phyloP scores from a whole-genome alignment of 2,329 filamentous ascomycete species.

The Apiospora rasikravindrae region DNA sequence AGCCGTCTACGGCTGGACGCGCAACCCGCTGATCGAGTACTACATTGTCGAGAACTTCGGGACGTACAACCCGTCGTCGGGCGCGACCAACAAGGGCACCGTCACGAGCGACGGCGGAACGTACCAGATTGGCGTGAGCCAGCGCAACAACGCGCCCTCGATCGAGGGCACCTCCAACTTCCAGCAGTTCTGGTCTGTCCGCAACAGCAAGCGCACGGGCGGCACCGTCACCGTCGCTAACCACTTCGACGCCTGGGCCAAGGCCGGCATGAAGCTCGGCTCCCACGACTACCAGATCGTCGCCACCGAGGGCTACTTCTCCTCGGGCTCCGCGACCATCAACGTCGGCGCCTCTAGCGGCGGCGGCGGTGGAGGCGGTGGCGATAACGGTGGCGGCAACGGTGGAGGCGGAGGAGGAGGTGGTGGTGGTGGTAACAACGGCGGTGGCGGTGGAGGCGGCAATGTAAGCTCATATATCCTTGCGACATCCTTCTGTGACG shows the following conservation, averaged over 20 bases:
- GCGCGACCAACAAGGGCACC: conserved; percentile 37
- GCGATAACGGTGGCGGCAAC: background rate
- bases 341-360: conserved; percentile 5
- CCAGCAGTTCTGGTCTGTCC: conserved; percentile 56
- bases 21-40: conserved; percentile 45
- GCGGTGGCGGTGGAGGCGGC: background rate
- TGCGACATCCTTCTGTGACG: background rate
- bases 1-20: conserved; percentile 46
- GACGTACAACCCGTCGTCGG: conserved; percentile 47
- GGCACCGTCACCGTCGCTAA: conserved; percentile 34
- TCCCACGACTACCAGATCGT: conserved; percentile 39
- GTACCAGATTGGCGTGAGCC: conserved; percentile 41
- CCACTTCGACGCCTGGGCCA: conserved; percentile 38
- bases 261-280: conserved; percentile 33
- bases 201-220: conserved; percentile 45
- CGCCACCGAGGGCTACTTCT: conserved; percentile 46
- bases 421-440: background rate
- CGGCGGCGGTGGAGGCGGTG: background rate
- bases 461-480: background rate
- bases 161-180: conserved; percentile 53
- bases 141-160: conserved; percentile 46
- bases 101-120: conserved; percentile 39
- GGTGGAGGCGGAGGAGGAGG: background rate
- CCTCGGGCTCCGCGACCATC: conserved; percentile 46
- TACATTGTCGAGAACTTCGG: conserved; percentile 50